These are phyloP conservation scores for Plasmodium ovale DNA, from an alignment of 169 alveolate species.

Conservation along the genomic window DNA sequence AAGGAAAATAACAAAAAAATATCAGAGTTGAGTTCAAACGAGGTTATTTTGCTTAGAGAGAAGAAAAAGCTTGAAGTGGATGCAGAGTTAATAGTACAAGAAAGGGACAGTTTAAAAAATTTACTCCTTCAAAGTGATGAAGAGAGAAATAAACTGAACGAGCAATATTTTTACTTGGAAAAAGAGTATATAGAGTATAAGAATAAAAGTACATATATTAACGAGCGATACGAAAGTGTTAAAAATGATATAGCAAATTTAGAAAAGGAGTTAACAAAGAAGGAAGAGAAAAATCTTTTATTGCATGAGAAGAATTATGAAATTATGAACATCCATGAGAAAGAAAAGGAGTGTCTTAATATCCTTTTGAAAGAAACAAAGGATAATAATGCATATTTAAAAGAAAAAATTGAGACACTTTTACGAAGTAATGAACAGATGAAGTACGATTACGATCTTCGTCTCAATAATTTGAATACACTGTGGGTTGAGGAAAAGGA, in stretches of 20 bases:
- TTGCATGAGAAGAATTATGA: conserved; percentile 33
- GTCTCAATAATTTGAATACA: conserved; percentile 30
- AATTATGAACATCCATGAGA: conserved; percentile 31
- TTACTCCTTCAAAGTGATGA: conserved; percentile 9
- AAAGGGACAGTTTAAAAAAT: conserved; percentile 19
- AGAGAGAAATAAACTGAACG: conserved; percentile 8
- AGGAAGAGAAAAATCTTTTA: neutral
- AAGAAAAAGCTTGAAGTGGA: conserved; percentile 11
- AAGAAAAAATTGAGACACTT: conserved; percentile 23
- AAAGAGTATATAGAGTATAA: conserved; percentile 27
- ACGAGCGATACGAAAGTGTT: conserved; percentile 17
- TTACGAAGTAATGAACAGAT: conserved; percentile 18
- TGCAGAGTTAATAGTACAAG: neutral
- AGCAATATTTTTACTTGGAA: neutral
- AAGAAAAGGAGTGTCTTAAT: conserved; percentile 43
- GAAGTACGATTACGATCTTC: conserved; percentile 37
- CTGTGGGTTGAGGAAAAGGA: conserved; percentile 71
- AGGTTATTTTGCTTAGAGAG: neutral
- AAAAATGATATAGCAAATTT: conserved; percentile 23
- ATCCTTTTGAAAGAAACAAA: conserved; percentile 43
- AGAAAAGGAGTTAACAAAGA: conserved; percentile 25
- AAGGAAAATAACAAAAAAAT: conserved; percentile 7
- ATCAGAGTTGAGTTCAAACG: conserved; percentile 6
- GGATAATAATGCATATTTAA: conserved; percentile 28
- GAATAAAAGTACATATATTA: neutral